Evolutionary conservation across 208 protist species (phyloP).

Genomic region (Balamuthia mandrillaris): DNA sequence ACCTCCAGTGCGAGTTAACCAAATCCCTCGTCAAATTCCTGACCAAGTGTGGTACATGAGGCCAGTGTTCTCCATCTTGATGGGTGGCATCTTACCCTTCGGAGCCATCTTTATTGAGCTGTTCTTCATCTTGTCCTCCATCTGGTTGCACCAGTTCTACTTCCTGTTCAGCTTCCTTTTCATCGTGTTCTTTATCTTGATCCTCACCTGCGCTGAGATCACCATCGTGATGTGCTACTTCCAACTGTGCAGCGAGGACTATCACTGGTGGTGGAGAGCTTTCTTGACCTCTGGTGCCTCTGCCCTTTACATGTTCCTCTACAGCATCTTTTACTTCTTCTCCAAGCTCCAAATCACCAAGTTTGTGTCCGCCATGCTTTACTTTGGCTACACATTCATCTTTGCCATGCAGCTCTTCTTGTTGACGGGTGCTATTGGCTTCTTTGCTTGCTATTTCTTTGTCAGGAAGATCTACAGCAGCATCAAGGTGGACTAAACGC

Average conservation of each 20-base stretch:
- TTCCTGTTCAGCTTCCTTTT: conserved; percentile 97
- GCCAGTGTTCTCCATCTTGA: conserved; percentile 70
- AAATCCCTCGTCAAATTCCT: conserved; percentile 93
- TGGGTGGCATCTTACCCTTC: conserved; percentile 92
- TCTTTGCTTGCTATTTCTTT: conserved; percentile 47
- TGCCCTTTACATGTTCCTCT: conserved; percentile 88
- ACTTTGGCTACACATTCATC: conserved; percentile 70
- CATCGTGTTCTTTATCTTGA: conserved; percentile 91
- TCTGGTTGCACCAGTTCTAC: conserved; percentile 92
- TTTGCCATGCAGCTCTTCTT: conserved; percentile 60
- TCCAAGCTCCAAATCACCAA: conserved; percentile 69
- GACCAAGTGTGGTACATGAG: conserved; percentile 82
- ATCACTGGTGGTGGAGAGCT: conserved; percentile 96
- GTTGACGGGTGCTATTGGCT: conserved; percentile 62
- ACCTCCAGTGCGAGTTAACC: conserved; percentile 85
- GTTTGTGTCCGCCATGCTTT: conserved; percentile 46
- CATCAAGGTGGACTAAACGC: conserved; percentile 58
- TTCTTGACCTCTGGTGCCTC: conserved; percentile 85
- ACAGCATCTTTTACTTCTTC: conserved; percentile 86
- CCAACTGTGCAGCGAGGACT: conserved; percentile 88
- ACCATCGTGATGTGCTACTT: conserved; percentile 97
- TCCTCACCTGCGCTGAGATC: conserved; percentile 90
- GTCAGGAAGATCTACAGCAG: conserved; percentile 58
- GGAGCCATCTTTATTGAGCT: conserved; percentile 95
- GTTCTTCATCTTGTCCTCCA: conserved; percentile 93